A percentile compares a stretch with the other conserved stretches of the same genome.
phyloP scores from a whole-genome alignment of 192 early-diverging fungal species.

The Linnemannia hyalina region DNA sequence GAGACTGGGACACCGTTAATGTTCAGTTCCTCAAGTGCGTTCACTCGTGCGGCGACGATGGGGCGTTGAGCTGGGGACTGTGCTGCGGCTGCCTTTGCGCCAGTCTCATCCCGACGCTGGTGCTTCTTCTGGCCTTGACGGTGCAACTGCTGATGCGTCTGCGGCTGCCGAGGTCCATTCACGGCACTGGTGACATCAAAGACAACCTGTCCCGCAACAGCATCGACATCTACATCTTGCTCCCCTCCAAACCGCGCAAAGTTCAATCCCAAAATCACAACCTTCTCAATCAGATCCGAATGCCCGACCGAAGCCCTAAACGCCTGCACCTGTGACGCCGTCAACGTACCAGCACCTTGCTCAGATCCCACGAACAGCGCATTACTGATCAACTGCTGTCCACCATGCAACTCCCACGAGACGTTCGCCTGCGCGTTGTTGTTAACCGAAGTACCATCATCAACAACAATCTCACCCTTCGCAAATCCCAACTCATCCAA shows the following conservation, averaged over 20 bases:
- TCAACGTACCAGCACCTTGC: not conserved
- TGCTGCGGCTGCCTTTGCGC: not conserved
- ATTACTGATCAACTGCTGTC: slow-evolving; percentile 29
- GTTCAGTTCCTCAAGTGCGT: slow-evolving; percentile 13
- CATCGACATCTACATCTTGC: not conserved
- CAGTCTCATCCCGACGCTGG: not conserved
- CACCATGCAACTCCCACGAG: slow-evolving; percentile 8
- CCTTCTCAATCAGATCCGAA: slow-evolving; percentile 25
- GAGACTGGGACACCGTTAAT: slow-evolving; percentile 30
- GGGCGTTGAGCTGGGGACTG: not conserved
- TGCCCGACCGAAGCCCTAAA: slow-evolving; percentile 13
- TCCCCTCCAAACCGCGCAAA: slow-evolving; percentile 19
- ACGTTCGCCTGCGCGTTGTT: slow-evolving; percentile 4
- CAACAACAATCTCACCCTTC: slow-evolving; percentile 67
- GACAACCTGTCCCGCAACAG: not conserved
- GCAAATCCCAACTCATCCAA: slow-evolving; percentile 61
- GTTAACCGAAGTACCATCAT: slow-evolving; percentile 64
- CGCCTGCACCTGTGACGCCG: not conserved
- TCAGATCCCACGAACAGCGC: not conserved
- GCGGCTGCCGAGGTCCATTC: not conserved
- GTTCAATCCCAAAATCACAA: slow-evolving; percentile 43
- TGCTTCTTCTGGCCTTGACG: not conserved
- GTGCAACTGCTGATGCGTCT: not conserved
- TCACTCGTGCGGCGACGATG: not conserved
- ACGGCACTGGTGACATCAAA: not conserved